Evolutionary conservation across 176 grass and related monocot genomes (phyloP).

Genomic region (Oryza brachyantha): DNA sequence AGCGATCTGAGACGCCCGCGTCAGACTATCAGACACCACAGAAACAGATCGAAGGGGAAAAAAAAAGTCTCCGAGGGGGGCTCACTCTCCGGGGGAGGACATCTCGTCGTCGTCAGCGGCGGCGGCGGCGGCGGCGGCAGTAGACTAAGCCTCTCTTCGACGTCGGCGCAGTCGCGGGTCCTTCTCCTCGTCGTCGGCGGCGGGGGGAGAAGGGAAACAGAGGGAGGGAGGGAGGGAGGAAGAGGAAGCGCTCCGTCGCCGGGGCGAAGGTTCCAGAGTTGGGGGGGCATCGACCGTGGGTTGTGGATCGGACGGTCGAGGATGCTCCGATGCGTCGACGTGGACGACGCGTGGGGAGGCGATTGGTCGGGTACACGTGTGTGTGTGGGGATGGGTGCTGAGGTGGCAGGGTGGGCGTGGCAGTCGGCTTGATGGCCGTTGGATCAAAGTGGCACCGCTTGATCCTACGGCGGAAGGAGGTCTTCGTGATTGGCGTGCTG

Average conservation of each 20-base stretch:
- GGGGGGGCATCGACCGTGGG: neutral
- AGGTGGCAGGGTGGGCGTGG: slow-evolving; percentile 31
- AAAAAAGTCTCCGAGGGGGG: too few relatives aligned
- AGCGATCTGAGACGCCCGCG: neutral
- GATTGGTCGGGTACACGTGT: slow-evolving; percentile 38
- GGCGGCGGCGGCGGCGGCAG: neutral
- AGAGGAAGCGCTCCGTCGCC: neutral
- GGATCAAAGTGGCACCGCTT: neutral
- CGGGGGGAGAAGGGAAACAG: too few relatives aligned
- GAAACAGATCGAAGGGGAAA: neutral
- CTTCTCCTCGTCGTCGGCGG: neutral
- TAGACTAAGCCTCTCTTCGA: slow-evolving; percentile 17
- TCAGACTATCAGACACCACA: neutral
- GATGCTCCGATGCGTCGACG: neutral
- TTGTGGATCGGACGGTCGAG: slow-evolving; percentile 22
- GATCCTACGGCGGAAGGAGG: neutral
- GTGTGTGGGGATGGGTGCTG: slow-evolving; percentile 18
- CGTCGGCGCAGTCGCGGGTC: neutral
- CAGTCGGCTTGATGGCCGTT: neutral
- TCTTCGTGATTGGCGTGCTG: neutral
- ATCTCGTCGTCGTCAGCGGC: slow-evolving; percentile 23
- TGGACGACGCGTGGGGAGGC: neutral
- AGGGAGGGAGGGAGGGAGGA: too few relatives aligned
- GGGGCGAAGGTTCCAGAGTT: slow-evolving; percentile 26
- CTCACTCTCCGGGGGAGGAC: slow-evolving; percentile 79